Evolutionary conservation across 805 yeast genomes (phyloP), one percentile per base, ranked within the genome.

Genomic region (Candida ficus): DNA sequence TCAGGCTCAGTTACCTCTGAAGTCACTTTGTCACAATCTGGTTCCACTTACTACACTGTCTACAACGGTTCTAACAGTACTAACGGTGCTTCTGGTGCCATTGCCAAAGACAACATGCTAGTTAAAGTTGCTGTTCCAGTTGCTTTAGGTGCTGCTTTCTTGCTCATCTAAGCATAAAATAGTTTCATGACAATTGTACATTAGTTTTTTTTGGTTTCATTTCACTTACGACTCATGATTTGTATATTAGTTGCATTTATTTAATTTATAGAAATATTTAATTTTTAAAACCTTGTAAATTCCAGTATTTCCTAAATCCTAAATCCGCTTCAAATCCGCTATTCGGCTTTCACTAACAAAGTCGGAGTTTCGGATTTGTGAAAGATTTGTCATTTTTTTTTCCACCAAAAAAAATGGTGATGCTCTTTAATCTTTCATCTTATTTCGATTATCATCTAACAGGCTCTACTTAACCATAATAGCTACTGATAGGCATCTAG

Each of bases 121-220:
- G 36, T 18, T 2, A 30, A 32, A 22, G 32, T 35, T 21, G 33
- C 29, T 3, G 13, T 35, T 20, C 39, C 43, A 3, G 35, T 28
- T 21, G 43, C 25, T 4, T 12, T 40, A 5, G 43, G 29, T 27
- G 43, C 39, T 17, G 43, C 39, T 20, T 30, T 39, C 14, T 83
- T 83, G 90, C 90, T 83, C 32, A 71, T 80, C 26, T 72, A 76
- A 62, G 75, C 73, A 56, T 67, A 70, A 45, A 71, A 71, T 46
- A 52, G n/a, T n/a, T 64, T n/a, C 83, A 78, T 56, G 57, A 66
- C 16, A 84, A 70, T 57, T 18, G 21, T 29, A 17, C 21, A 17
- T 17, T 29, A 17, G 20, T 7, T 7, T 7, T n/a, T 7, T 14
- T 9, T 7, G 23, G 23, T 21, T 21, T 21, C 6, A 7, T 21